A percentile compares a stretch with the other conserved stretches of the same genome.
These are phyloP conservation scores for Trichocomaceae sp. DNA, from an alignment of 2,329 filamentous ascomycete species.

Conservation along the genomic window DNA sequence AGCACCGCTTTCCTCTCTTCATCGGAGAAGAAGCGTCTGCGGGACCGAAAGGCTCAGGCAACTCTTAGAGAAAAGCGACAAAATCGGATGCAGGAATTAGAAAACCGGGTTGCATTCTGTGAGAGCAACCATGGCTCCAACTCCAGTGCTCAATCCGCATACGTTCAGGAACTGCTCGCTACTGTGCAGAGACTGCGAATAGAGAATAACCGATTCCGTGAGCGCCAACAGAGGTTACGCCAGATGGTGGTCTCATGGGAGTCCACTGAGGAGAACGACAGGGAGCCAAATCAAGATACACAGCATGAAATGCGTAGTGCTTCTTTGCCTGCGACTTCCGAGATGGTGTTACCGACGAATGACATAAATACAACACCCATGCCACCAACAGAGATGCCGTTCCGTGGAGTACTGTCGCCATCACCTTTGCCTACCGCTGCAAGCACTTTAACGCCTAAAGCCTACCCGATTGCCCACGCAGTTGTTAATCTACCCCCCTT, in stretches of 20 bases:
- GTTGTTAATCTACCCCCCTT: slow-evolving; percentile 1
- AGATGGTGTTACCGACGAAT: not conserved
- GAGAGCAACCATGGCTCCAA: slow-evolving; percentile 20
- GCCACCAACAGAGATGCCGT: not conserved
- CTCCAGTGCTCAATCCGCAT: not conserved
- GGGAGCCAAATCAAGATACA: not conserved
- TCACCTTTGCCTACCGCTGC: not conserved
- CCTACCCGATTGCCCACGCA: not conserved
- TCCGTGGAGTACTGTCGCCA: not conserved
- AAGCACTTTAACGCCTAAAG: not conserved
- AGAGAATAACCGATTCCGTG: slow-evolving; percentile 20
- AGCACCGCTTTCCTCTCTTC: slow-evolving; percentile 3
- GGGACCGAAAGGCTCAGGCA: slow-evolving; percentile 24
- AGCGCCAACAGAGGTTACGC: slow-evolving; percentile 17
- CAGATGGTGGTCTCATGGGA: slow-evolving; percentile 20
- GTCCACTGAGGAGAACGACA: not conserved
- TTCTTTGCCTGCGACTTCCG: not conserved
- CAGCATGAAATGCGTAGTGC: not conserved
- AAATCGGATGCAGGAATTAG: slow-evolving; percentile 17
- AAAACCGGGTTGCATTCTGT: slow-evolving; percentile 21
- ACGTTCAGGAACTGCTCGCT: slow-evolving; percentile 16
- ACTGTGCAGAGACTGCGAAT: slow-evolving; percentile 18
- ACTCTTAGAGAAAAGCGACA: slow-evolving; percentile 22
- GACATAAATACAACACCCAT: not conserved
- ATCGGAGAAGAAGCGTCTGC: slow-evolving; percentile 19